Conservation (phyloP, 2,329 filamentous ascomycete species). For the Fusarium virguliforme region DNA sequence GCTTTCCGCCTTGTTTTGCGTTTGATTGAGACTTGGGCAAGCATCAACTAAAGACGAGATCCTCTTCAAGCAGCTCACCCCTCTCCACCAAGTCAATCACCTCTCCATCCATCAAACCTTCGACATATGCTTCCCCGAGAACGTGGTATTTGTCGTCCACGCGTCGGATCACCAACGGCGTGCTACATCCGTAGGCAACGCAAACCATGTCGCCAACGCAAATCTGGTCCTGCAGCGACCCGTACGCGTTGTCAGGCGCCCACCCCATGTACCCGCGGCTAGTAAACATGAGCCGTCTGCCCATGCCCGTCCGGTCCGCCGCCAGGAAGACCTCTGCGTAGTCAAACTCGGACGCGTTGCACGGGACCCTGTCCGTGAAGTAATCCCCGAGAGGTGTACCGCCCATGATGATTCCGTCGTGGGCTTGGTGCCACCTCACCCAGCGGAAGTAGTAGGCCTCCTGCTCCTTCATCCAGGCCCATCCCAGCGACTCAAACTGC, state of each 20-base stretch:
- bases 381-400: slow-evolving; percentile 12
- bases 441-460: slow-evolving; percentile 30
- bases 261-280: slow-evolving; percentile 28
- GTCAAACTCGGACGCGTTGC: slow-evolving; percentile 23
- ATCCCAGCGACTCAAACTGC: slow-evolving; percentile 17
- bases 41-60: slow-evolving; percentile 13
- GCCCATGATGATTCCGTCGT: slow-evolving; percentile 20
- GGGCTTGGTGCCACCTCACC: slow-evolving; percentile 19
- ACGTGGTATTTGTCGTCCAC: slow-evolving; percentile 18
- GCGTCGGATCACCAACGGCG: slow-evolving; percentile 19
- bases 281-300: slow-evolving; percentile 31
- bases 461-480: slow-evolving; percentile 28
- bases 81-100: slow-evolving; percentile 12
- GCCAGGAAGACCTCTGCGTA: slow-evolving; percentile 28
- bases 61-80: slow-evolving; percentile 18
- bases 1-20: not conserved
- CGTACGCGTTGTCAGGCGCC: slow-evolving; percentile 29
- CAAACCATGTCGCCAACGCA: slow-evolving; percentile 23
- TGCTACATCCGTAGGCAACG: slow-evolving; percentile 31
- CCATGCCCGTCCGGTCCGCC: slow-evolving; percentile 24
- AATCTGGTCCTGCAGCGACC: slow-evolving; percentile 19
- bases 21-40: not conserved
- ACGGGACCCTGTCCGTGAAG: slow-evolving; percentile 26
- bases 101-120: slow-evolving; percentile 34
- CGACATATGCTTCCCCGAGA: slow-evolving; percentile 33